These are phyloP conservation scores for Tothia fuscella DNA, from an alignment of 2,329 filamentous ascomycete species.

Conservation along the genomic window DNA sequence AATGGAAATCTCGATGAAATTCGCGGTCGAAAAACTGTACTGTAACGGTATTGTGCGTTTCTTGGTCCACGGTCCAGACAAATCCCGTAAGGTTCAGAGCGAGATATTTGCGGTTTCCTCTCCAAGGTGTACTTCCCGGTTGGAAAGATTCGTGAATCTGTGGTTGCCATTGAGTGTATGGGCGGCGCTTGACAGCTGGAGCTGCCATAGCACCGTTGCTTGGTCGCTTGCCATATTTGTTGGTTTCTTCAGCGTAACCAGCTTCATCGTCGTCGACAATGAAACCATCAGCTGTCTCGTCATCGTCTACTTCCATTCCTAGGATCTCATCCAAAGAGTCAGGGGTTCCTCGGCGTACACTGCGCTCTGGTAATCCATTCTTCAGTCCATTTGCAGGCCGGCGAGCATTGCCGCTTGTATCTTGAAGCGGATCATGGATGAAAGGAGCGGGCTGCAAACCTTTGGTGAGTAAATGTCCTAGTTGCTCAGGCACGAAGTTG, in stretches of 20 bases:
- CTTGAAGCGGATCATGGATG: conserved; percentile 65
- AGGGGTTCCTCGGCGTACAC: conserved; percentile 47
- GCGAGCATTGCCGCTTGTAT: conserved; percentile 54
- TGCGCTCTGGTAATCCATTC: conserved; percentile 37
- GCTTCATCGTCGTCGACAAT: conserved; percentile 92
- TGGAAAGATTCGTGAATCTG: conserved; percentile 78
- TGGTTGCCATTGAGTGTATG: conserved; percentile 39
- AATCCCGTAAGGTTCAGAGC: conserved; percentile 89
- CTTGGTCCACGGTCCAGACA: conserved; percentile 94
- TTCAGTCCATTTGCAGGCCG: conserved; percentile 45
- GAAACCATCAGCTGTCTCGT: conserved; percentile 57
- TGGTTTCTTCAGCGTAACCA: conserved; percentile 56
- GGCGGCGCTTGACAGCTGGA: neutral
- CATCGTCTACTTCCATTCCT: conserved; percentile 43
- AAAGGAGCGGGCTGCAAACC: conserved; percentile 67
- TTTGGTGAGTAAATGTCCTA: conserved; percentile 37
- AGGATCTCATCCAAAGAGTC: conserved; percentile 80
- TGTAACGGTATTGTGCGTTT: conserved; percentile 77
- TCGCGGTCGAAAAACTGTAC: conserved; percentile 97
- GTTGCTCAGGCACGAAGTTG: conserved; percentile 45
- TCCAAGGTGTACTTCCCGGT: conserved; percentile 89
- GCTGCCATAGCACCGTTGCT: conserved; percentile 31
- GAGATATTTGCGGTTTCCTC: conserved; percentile 84
- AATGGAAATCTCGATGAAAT: conserved; percentile 86
- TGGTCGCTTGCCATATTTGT: conserved; percentile 52